Evolutionary conservation across 2,329 filamentous ascomycete species (phyloP), one percentile per base, ranked within the genome.

Genomic region (Falciphora oryzae): DNA sequence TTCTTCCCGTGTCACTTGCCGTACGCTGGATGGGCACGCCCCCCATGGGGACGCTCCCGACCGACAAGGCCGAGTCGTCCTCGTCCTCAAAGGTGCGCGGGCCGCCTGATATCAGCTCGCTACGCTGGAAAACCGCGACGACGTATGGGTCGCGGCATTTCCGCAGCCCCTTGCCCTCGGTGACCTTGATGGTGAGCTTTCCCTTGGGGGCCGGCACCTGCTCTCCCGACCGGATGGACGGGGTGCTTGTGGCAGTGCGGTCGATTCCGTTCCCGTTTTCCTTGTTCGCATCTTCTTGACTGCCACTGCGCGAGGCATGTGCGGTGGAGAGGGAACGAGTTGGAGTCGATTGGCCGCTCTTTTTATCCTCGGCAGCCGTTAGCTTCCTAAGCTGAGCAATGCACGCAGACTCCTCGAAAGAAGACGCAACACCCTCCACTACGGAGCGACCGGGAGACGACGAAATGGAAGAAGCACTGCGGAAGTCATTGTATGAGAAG

Each of bases 41-140:
- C n/a, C 72, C 72, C 71, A 83, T 83, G 29, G 80, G 71, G 64
- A 83, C 78, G 27, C 71, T 69, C 5, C 70, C 62, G 14, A 74
- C 69, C 29, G 71, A 70, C 38, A 62, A 25, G 2, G 71, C 69
- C 65, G 82, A 73, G 64, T 89, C 85, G 59, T 88, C 86, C 50
- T 86, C 83, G 59, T 90, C 88, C 38, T 83, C 81, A 29, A 83
- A 78, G 64, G 81, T 81, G 50, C 89, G 86, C 16, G 93, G 91
- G 2, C 92, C 92, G 65, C 91, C 89, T 1, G 95, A 98, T 65
- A 99, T 97, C 71, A 96, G 89, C 76, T 99, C 95, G 73, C 94
- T 97, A 75, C 92, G 91, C 75, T 99, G 95, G 73, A 98, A 99
- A 31, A 97, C 93, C 66, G 91, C 96, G 14, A 99, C 93, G 63